Evolutionary conservation across 2,329 filamentous ascomycete species (phyloP).

Genomic region (Talaromyces sp.): DNA sequence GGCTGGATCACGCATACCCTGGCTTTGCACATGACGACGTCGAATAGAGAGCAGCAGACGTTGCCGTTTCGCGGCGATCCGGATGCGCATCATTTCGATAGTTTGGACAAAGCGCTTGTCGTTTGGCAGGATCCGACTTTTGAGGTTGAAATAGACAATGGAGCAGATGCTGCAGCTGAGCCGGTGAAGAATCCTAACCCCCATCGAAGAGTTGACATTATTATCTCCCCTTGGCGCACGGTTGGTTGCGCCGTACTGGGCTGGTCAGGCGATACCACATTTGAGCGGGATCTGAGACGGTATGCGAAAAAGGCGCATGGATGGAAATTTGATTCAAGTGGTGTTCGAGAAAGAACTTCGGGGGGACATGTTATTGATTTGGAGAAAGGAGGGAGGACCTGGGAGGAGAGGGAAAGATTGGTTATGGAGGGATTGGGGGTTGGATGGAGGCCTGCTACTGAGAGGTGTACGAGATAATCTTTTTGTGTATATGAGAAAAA

Average conservation of each 20-base stretch:
- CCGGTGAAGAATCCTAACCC: conserved; percentile 63
- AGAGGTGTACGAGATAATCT: conserved; percentile 64
- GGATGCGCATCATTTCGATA: conserved; percentile 71
- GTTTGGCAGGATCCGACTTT: conserved; percentile 77
- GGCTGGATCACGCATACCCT: conserved; percentile 80
- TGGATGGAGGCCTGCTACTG: conserved; percentile 63
- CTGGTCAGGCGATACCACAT: conserved; percentile 87
- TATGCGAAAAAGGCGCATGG: conserved; percentile 71
- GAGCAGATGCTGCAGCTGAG: conserved; percentile 21
- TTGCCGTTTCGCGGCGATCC: conserved; percentile 52
- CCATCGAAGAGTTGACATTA: conserved; percentile 88
- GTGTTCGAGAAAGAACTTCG: conserved; percentile 66
- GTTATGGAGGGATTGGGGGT: conserved; percentile 77
- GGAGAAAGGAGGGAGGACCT: conserved; percentile 55
- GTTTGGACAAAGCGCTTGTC: conserved; percentile 84
- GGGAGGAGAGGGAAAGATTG: conserved; percentile 71
- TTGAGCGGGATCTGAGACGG: conserved; percentile 77
- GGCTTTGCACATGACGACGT: conserved; percentile 66
- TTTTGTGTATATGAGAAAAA: neutral
- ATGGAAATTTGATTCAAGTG: conserved; percentile 90
- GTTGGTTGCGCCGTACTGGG: conserved; percentile 83
- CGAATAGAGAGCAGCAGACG: conserved; percentile 68
- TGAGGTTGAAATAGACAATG: conserved; percentile 30
- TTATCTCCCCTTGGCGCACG: conserved; percentile 83
- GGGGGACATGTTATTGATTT: conserved; percentile 70